Conservation (phyloP, 2,329 filamentous ascomycete genomes). For the Ophiocordyceps camponoti-leonardi region DNA sequence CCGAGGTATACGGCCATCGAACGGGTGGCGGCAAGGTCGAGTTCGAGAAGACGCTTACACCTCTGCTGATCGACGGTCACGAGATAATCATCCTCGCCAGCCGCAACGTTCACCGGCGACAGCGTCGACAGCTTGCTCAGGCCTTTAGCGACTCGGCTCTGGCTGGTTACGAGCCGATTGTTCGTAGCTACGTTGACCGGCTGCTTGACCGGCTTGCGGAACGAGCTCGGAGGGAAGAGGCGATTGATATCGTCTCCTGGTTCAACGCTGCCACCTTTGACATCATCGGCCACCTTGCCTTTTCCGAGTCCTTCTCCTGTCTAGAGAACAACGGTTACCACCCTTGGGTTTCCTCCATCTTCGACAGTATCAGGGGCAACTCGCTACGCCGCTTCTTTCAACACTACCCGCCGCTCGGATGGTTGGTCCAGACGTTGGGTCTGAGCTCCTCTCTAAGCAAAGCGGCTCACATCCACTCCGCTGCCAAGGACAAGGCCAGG, state of each 20-base stretch:
- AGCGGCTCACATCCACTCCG: too few species aligned
- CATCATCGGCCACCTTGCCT: conserved; percentile 22
- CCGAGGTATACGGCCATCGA: conserved; percentile 12
- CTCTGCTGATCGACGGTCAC: conserved; percentile 1
- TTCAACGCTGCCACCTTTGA: conserved; percentile 21
- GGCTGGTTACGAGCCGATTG: conserved; percentile 11
- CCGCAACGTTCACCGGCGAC: conserved; percentile 2
- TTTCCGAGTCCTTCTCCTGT: conserved; percentile 22
- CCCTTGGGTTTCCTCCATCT: conserved; percentile 10
- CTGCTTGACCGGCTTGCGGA: conserved; percentile 7
- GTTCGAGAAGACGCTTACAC: conserved; percentile 2
- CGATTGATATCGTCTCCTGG: conserved; percentile 14
- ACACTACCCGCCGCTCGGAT: background rate
- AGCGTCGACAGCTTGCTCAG: conserved; percentile 10
- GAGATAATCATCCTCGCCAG: conserved; percentile 3
- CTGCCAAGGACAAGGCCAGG: too few species aligned
- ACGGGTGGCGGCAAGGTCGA: conserved; percentile 4
- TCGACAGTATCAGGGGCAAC: conserved; percentile 3
- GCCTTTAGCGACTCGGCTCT: conserved; percentile 14
- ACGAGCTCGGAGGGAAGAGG: conserved; percentile 2
- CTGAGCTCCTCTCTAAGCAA: too few species aligned
- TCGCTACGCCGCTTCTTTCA: conserved; percentile 3
- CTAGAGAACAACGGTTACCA: conserved; percentile 11
- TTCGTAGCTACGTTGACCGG: conserved; percentile 10
- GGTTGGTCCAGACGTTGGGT: too few species aligned